Evolutionary conservation across 257 asterid species (phyloP).

Genomic region (Forsythia suspensa): DNA sequence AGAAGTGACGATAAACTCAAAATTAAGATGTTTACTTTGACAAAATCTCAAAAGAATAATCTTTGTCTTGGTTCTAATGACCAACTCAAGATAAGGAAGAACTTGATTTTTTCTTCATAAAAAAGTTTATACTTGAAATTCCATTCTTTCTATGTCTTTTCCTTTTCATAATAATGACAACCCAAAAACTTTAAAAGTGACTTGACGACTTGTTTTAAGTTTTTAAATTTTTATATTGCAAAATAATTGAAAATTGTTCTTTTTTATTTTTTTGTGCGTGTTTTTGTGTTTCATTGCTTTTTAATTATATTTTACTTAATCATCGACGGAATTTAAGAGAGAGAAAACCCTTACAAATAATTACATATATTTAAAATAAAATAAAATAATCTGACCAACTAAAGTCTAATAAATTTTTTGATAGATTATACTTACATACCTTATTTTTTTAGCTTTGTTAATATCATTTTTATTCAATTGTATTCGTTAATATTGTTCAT

Average conservation of each 20-base stretch:
- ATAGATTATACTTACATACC: too few relatives aligned
- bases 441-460: too few relatives aligned
- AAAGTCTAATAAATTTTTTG: not conserved
- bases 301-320: too few relatives aligned
- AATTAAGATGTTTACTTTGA: not conserved
- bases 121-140: not conserved
- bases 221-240: not conserved
- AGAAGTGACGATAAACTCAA: not conserved
- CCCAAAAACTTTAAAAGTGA: not conserved
- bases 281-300: not conserved
- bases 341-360: not conserved
- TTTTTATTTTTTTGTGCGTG: not conserved
- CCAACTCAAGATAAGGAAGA: not conserved
- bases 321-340: not conserved
- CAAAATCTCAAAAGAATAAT: not conserved
- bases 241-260: too few relatives aligned
- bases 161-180: not conserved
- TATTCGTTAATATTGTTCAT: too few relatives aligned
- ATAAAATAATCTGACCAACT: not conserved
- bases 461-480: too few relatives aligned
- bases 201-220: not conserved
- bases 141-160: not conserved
- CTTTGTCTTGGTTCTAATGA: not conserved
- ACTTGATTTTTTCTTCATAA: not conserved
- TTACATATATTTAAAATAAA: not conserved